A percentile compares a stretch with the other conserved stretches of the same genome.
Conservation (phyloP, 257 asterid species). For the Ophiorrhiza pumila region DNA sequence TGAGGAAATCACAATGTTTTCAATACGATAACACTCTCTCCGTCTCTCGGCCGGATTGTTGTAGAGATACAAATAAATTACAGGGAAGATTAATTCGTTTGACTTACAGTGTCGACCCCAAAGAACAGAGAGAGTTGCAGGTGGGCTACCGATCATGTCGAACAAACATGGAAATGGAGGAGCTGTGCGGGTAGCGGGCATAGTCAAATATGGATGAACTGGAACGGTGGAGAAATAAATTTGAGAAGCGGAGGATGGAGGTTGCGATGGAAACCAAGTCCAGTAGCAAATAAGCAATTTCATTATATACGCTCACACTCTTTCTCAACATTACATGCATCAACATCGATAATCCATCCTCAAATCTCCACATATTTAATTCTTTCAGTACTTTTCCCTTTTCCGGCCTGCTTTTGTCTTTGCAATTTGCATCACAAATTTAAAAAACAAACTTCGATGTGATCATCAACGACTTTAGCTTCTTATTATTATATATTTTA, state of each 20-base stretch:
- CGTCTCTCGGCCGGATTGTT: no score
- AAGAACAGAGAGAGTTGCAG: no score
- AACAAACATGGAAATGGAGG: conserved; percentile 12
- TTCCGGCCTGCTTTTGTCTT: no score
- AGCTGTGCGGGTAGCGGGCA: conserved; percentile 20
- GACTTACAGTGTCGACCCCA: no score
- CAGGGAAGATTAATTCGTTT: no score
- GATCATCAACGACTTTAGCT: not conserved
- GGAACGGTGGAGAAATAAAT: conserved; percentile 18
- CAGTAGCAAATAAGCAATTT: conserved; percentile 21
- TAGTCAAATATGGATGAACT: not conserved
- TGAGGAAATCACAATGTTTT: no score
- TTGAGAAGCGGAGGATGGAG: conserved; percentile 27
- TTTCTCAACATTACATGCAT: conserved; percentile 32
- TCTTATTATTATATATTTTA: not conserved
- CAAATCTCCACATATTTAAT: conserved; percentile 24
- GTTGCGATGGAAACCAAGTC: conserved; percentile 22
- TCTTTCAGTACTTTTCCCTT: not conserved
- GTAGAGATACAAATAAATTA: no score
- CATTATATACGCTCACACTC: conserved; percentile 19
- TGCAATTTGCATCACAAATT: no score
- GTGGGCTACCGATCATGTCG: conserved; percentile 19
- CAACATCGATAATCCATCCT: conserved; percentile 24
- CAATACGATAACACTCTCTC: no score
- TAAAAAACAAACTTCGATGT: not conserved